Base-by-base conservation (phyloP, 331 rosid species). In the Arachis monticola region DNA sequence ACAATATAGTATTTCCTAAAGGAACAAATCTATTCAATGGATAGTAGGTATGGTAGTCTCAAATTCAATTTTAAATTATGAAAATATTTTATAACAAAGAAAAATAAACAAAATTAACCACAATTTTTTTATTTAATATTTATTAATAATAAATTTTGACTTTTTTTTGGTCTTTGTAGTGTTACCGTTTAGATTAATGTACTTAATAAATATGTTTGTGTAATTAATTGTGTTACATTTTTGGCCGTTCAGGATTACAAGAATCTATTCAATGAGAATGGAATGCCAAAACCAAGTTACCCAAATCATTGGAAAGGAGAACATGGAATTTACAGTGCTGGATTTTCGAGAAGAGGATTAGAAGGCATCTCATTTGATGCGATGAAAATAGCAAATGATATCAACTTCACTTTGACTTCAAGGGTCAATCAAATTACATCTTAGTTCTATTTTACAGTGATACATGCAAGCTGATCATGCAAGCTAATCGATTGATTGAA, bases 281-380 rank as follows among this genome's bases (percentile, higher is more conserved):
- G 96, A 65, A 67, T 86, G 80, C 96, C 96, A 0, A 85, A 75
- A 45, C 53, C 58, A 46, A 47, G 58, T 31, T 67, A n/a, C 30
- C 93, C 93, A 72, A 63, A 83, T 72, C 84, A 80, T 10, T 88
- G 91, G 89, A 88, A 69, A 70, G 93, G 90, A 66, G 76, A 77
- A 4, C 80, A 74, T 35, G 84, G 82, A 6, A 40, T 87, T 0
- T 91, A 85, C 13, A 67, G 85, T 5, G 91, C 81, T 44, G 96
- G 96, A 46, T 88, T 91, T 57, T 74, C 80, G n/a, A 63, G 72
- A 9, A 77, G 67, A 8, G 96, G 90, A 10, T 74, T 91, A 40
- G 22, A 70, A 8, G 91, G 92, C 5, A 87, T 91, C 74, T 12
- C 86, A 14, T 52, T 2, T 48, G 92, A 88, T 73, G 96, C 93